These are phyloP conservation scores for Sinapis alba DNA, from an alignment of 441 rosid species.

Conservation along the genomic window DNA sequence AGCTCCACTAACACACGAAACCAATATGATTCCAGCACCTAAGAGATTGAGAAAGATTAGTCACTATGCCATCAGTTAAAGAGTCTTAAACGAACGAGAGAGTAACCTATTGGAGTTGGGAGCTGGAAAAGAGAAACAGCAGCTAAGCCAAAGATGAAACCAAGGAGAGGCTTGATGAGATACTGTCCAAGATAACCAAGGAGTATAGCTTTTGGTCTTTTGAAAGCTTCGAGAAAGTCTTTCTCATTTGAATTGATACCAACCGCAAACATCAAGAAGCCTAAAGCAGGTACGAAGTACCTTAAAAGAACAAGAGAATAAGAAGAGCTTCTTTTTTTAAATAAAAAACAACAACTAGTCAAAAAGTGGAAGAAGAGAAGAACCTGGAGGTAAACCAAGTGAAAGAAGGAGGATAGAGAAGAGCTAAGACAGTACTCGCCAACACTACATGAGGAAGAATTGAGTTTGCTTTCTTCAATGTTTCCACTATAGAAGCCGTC, in stretches of 20 bases:
- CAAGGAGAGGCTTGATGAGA: constrained; percentile 81
- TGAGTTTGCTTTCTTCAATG: constrained; percentile 73
- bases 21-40: constrained; percentile 97
- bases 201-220: constrained; percentile 71
- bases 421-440: constrained; percentile 88
- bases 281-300: constrained; percentile 92
- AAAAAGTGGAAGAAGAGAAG: neutral
- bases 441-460: constrained; percentile 82
- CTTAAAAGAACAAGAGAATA: constrained; percentile 39
- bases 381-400: constrained; percentile 93
- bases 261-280: constrained; percentile 96
- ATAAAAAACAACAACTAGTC: neutral
- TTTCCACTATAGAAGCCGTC: constrained; percentile 46
- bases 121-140: constrained; percentile 69
- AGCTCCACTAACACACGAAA: constrained; percentile 95
- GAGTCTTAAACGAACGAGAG: neutral
- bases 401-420: constrained; percentile 87
- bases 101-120: constrained; percentile 68
- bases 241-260: constrained; percentile 86
- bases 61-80: constrained; percentile 12
- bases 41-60: constrained; percentile 8
- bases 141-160: constrained; percentile 73
- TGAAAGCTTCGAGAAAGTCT: constrained; percentile 83
- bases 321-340: neutral
- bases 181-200: constrained; percentile 83